Evolutionary conservation across 768 basidiomycete species (phyloP), one percentile per base, ranked within the genome.

Genomic region (Psilocybe cubensis): DNA sequence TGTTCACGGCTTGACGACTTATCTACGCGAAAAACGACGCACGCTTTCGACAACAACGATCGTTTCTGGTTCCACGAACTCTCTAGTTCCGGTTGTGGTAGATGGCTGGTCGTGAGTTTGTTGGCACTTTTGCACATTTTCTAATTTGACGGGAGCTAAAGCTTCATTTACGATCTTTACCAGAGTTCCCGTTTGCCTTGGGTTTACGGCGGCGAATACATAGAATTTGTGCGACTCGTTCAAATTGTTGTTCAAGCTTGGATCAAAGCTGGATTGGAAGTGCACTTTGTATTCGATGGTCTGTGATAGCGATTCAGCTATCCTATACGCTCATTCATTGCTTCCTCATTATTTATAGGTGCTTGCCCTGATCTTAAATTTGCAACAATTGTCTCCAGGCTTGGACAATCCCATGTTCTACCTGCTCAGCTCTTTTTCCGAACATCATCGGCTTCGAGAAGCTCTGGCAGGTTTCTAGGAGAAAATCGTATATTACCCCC

Each of bases 231-330:
- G 7, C 63, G 68, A n/a, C 70, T 82, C 17, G 76, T 89, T 3
- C 69, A 66, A 42, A 70, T 62, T 45, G 80, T 87, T 14, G 83
- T 89, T 11, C 68, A 79, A 57, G 84, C 87, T 11, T 93, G 91
- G 92, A 77, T 88, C 43, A 72, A 75, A 23, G 75, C 91, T 9
- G 88, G 90, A 20, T 68, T 92, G 35, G 74, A 76, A 50, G 72
- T 91, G 5, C 78, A 83, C 64, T 89, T 94, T 63, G 92, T 94
- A 5, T 94, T 94, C 63, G 92, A 94, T 67, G 92, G 92, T 93
- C 60, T 54, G 81, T 74, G 33, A 33, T 44, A 38, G 23, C 12
- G 27, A 24, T 49, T 58, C 10, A 33, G 53, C 45, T 51, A 52
- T 58, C 57, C 42, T 50, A 47, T 58, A 62, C 68, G 24, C 64